Conservation (phyloP, 106 monocot species). For the Allium fistulosum region DNA sequence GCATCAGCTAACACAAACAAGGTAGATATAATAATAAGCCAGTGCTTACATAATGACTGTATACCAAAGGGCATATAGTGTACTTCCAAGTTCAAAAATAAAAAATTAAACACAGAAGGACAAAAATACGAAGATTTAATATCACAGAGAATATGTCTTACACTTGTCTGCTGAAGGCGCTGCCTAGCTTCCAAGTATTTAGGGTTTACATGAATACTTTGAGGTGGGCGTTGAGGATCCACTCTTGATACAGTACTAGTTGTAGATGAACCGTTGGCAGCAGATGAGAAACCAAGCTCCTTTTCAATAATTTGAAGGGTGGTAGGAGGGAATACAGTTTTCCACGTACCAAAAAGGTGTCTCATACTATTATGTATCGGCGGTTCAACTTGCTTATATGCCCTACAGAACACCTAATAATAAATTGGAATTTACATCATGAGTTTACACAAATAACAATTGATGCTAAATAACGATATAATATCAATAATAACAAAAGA, state of each 20-base stretch:
- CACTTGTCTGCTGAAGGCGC: constrained; percentile 51
- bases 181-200: constrained; percentile 97
- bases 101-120: neutral
- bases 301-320: constrained; percentile 84
- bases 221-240: constrained; percentile 58
- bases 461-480: too few relatives aligned
- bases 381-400: constrained; percentile 91
- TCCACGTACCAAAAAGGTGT: constrained; percentile 99
- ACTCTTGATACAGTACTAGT: constrained; percentile 30
- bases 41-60: too few relatives aligned
- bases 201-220: constrained; percentile 97
- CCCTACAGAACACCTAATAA: constrained; percentile 91
- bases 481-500: too few relatives aligned
- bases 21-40: neutral
- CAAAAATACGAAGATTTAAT: neutral
- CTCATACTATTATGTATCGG: constrained; percentile 84
- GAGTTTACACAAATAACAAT: too few relatives aligned
- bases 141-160: constrained; percentile 14
- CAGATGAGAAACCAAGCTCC: constrained; percentile 63
- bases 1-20: neutral
- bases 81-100: too few relatives aligned
- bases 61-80: too few relatives aligned
- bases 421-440: neutral
- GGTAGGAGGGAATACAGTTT: constrained; percentile 71
- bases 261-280: constrained; percentile 60